Evolutionary conservation across 306 rosid genomes (phyloP).

Genomic region (Trifolium pratense): DNA sequence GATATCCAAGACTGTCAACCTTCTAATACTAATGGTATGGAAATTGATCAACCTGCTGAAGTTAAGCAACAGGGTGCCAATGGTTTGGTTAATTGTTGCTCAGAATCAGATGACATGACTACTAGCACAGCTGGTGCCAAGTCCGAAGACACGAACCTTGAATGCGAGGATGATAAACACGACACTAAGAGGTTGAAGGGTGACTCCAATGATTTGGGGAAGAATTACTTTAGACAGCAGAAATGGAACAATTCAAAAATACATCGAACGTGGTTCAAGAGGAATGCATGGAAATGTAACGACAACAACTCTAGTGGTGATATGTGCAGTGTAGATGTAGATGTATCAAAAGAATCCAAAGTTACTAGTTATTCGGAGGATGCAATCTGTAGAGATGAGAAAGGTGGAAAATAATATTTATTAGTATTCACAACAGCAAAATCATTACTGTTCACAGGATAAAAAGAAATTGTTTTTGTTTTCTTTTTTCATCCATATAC

Average conservation of each 20-base stretch:
- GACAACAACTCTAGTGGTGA: slow-evolving; percentile 55
- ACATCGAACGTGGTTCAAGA: slow-evolving; percentile 61
- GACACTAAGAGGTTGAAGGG: slow-evolving; percentile 56
- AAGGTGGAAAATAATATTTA: slow-evolving; percentile 60
- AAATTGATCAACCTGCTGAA: slow-evolving; percentile 49
- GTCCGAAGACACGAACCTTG: slow-evolving; percentile 45
- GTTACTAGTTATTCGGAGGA: slow-evolving; percentile 62
- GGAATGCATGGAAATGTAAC: slow-evolving; percentile 57
- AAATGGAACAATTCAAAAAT: slow-evolving; percentile 74
- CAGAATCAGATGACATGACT: slow-evolving; percentile 51
- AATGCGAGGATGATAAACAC: slow-evolving; percentile 44
- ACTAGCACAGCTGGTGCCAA: slow-evolving; percentile 60
- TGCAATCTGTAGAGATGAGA: slow-evolving; percentile 64
- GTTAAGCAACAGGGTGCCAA: slow-evolving; percentile 45
- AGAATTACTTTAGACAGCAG: slow-evolving; percentile 78
- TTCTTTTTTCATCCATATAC: slow-evolving; percentile 50
- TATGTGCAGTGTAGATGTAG: slow-evolving; percentile 51
- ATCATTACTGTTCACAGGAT: slow-evolving; percentile 69
- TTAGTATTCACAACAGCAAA: slow-evolving; percentile 66
- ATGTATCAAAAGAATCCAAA: slow-evolving; percentile 56
- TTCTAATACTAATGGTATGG: slow-evolving; percentile 42
- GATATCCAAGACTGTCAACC: slow-evolving; percentile 52
- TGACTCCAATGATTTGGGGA: slow-evolving; percentile 69
- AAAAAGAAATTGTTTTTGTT: slow-evolving; percentile 50
- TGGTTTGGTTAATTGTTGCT: slow-evolving; percentile 46